A percentile compares a stretch with the other conserved stretches of the same genome.
Conservation (phyloP, 495 filamentous ascomycete species). For the Penicillium riverlandense region DNA sequence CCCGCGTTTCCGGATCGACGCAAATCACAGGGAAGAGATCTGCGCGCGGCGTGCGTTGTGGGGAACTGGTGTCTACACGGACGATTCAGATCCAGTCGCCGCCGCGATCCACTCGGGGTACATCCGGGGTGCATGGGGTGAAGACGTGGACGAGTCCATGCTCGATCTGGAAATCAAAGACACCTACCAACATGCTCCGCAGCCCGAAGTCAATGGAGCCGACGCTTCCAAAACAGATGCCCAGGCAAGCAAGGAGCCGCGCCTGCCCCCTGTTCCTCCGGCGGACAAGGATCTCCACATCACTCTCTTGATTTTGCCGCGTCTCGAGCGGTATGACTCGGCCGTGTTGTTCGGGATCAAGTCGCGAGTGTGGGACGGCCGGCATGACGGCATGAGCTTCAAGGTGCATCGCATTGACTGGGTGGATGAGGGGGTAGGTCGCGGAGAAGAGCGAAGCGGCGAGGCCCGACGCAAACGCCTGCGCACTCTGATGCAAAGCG, state of each 20-base stretch:
- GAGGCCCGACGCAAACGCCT: constrained; percentile 56
- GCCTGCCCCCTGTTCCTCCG: constrained; percentile 32
- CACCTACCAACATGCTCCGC: constrained; percentile 31
- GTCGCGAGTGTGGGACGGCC: constrained; percentile 61
- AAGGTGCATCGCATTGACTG: constrained; percentile 71
- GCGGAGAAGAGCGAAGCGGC: constrained; percentile 58
- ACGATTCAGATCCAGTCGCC: constrained; percentile 89
- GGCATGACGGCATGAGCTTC: constrained; percentile 86
- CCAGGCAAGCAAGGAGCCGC: constrained; percentile 22
- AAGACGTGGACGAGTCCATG: constrained; percentile 62
- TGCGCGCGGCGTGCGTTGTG: constrained; percentile 71
- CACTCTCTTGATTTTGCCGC: constrained; percentile 73
- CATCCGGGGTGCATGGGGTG: constrained; percentile 80
- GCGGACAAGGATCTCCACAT: constrained; percentile 72
- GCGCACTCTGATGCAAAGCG: constrained; percentile 36
- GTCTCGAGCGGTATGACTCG: constrained; percentile 66
- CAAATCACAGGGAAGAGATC: constrained; percentile 68
- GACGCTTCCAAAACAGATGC: constrained; percentile 6
- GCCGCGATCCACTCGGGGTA: constrained; percentile 91
- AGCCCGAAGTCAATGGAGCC: constrained; percentile 13
- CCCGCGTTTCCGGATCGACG: constrained; percentile 66
- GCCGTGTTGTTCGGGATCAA: constrained; percentile 70
- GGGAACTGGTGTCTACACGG: constrained; percentile 92
- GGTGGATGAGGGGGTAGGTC: constrained; percentile 64
- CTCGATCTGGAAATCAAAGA: constrained; percentile 55